phyloP scores from a whole-genome alignment of 495 filamentous ascomycete genomes.

The Penicillium tannophilum region DNA sequence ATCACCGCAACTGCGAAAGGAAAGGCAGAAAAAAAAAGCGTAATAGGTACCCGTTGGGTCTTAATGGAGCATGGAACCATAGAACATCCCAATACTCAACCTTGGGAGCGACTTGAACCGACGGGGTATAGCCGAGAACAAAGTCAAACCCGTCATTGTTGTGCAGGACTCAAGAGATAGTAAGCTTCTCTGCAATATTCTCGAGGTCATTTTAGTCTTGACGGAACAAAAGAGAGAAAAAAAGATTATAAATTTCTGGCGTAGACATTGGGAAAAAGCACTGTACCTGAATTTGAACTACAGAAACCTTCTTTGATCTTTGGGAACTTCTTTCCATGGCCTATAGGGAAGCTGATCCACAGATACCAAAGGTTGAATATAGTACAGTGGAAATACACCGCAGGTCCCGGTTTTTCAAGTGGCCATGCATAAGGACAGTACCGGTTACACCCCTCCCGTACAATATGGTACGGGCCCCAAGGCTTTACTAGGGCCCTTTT shows the following conservation, averaged over 20 bases:
- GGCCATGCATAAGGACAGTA: constrained; percentile 4
- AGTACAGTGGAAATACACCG: constrained; percentile 1
- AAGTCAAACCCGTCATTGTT: constrained; percentile 6
- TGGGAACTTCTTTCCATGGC: background rate
- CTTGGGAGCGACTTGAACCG: constrained; percentile 15
- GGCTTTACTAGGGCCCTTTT: constrained; percentile 3
- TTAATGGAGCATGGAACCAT: constrained; percentile 16
- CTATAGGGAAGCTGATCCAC: background rate
- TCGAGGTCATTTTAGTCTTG: too few species aligned
- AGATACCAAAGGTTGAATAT: background rate
- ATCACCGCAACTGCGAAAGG: constrained; percentile 33
- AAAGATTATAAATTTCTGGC: too few species aligned
- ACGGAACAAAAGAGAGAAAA: background rate
- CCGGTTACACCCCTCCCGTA: constrained; percentile 6
- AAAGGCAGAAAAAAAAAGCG: constrained; percentile 6
- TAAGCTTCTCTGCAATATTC: constrained; percentile 18
- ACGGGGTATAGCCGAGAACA: constrained; percentile 26
- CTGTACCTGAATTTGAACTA: background rate
- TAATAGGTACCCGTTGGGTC: background rate
- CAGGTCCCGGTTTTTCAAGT: background rate
- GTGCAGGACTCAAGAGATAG: background rate
- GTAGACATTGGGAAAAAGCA: background rate
- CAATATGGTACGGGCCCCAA: background rate
- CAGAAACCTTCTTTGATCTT: constrained; percentile 3
- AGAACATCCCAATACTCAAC: constrained; percentile 13